phyloP scores from a whole-genome alignment of 2,329 filamentous ascomycete species.

The Zalaria sp. region DNA sequence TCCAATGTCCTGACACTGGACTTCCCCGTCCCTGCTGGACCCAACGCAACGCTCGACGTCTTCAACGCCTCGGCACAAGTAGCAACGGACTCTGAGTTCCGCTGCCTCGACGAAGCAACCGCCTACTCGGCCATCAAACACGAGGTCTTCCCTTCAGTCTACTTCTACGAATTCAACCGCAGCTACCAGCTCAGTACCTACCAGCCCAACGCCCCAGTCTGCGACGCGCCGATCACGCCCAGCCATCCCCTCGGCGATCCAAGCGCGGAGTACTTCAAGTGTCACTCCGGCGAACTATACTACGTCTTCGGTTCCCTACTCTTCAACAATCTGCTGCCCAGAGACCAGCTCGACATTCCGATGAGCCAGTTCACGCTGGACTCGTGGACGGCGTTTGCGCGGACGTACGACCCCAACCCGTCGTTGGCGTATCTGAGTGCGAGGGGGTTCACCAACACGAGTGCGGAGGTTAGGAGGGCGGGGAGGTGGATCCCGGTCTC shows the following conservation, averaged over 20 bases:
- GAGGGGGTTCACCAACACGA: slow-evolving; percentile 16
- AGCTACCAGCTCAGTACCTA: slow-evolving; percentile 15
- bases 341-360: slow-evolving; percentile 18
- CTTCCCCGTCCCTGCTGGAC: slow-evolving; percentile 12
- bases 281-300: slow-evolving; percentile 19
- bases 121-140: slow-evolving; percentile 12
- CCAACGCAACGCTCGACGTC: slow-evolving; percentile 13
- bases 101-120: slow-evolving; percentile 18
- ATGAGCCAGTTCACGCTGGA: slow-evolving; percentile 19
- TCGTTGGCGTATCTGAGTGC: slow-evolving; percentile 10
- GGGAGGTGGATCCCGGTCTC: slow-evolving; percentile 10
- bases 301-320: slow-evolving; percentile 19
- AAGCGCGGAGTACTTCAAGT: slow-evolving; percentile 6
- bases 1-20: slow-evolving; percentile 3
- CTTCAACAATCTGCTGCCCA: slow-evolving; percentile 14
- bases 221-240: background rate
- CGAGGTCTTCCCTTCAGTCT: slow-evolving; percentile 12
- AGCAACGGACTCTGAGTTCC: slow-evolving; percentile 17
- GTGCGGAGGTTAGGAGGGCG: slow-evolving; percentile 6
- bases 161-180: slow-evolving; percentile 19
- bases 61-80: slow-evolving; percentile 20
- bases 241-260: background rate
- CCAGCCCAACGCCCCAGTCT: slow-evolving; percentile 13
- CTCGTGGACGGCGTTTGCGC: slow-evolving; percentile 18
- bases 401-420: slow-evolving; percentile 15